Base-by-base conservation (phyloP, 129 eudicot genomes). In the Pulicaria dysenterica region DNA sequence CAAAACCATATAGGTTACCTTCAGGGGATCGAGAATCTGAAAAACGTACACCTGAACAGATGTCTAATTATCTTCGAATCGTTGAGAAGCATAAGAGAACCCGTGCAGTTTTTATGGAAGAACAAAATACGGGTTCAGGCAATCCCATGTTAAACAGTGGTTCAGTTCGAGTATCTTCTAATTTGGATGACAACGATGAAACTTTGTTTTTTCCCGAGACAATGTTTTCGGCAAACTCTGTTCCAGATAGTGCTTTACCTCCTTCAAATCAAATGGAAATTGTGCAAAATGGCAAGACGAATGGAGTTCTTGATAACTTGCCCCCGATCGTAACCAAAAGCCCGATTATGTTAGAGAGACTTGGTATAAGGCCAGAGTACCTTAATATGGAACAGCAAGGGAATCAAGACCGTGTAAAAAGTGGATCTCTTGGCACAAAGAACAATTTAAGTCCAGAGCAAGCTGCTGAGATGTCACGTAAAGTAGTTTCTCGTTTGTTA, bases 261-360 rank as follows among this genome's bases (percentile, higher is more conserved):
- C 87, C 73, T 44, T 73, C 76, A 63, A 58, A 50, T 55, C 57
- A 56, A 16, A 54, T 72, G 37, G 85, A 82, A 59, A 77, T 60
- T 58, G 80, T 78, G 54, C 92, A 81, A 60, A 86, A 74, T 69
- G 83, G 83, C 67, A 90, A 84, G 58, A 80, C 82, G 57, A 88
- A 88, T 80, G 99, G 99, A 14, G 92, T 90, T 86, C 79, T 90
- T 9, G 99, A 94, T 85, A 90, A 76, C 68, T 79, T 94, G 56
- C 99, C 99, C n/a, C 91, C 88, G 62, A 36, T 84, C 12, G 76
- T 83, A 78, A 84, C 97, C 58, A 94, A 83, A 82, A 88, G 88
- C 88, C 92, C 97, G 39, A 90, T 94, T 65, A 94, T 90, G 97
- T 86, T 94, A 3, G 99, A 94, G 84, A 88, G 99, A 74, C 93